Conservation (phyloP, 2,329 filamentous ascomycete genomes). For the Cadophora malorum region DNA sequence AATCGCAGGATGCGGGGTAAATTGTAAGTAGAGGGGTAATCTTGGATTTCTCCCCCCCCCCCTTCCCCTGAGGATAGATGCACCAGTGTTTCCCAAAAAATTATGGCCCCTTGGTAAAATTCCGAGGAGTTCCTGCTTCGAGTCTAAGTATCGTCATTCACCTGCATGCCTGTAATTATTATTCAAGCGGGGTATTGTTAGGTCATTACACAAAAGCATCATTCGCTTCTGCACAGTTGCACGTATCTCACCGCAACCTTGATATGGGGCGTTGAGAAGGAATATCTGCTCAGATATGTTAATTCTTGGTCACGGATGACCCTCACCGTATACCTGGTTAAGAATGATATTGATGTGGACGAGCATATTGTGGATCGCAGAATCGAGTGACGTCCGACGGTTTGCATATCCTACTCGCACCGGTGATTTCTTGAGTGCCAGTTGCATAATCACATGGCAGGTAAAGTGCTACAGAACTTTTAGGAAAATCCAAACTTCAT, state of each 20-base stretch:
- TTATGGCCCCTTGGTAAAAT: no score
- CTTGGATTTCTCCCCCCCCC: neutral
- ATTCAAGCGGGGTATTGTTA: no score
- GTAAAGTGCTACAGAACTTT: neutral
- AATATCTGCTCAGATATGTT: neutral
- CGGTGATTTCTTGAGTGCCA: neutral
- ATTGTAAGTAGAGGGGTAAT: neutral
- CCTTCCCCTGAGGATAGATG: neutral
- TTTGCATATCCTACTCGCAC: no score
- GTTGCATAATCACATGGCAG: neutral
- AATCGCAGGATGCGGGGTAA: neutral
- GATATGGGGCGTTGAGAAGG: neutral
- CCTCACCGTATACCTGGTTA: neutral
- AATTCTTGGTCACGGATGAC: neutral
- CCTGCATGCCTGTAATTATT: no score
- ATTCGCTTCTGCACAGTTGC: neutral
- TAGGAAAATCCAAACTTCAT: neutral
- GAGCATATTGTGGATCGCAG: no score
- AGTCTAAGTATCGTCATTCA: no score
- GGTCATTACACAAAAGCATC: constrained; percentile 3
- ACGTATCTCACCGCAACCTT: constrained; percentile 1
- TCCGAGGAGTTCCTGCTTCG: no score
- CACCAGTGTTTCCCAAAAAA: no score
- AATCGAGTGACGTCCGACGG: no score
- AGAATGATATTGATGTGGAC: no score